These are phyloP conservation scores for Rhododendron griersonianum DNA, from an alignment of 148 eudicot genomes.

Conservation along the genomic window DNA sequence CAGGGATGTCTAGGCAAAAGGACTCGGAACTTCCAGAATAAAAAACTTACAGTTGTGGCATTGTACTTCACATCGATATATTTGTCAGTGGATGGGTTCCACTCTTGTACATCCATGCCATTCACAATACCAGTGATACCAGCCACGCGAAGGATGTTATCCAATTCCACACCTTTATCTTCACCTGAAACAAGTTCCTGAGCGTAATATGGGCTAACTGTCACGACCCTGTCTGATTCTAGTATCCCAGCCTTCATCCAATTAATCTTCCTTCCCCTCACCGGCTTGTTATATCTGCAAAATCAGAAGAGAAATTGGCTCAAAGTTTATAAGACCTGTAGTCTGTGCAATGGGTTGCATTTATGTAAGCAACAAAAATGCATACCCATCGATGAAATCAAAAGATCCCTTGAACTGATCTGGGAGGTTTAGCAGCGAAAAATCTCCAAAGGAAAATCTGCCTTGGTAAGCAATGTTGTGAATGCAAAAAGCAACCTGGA, in stretches of 20 bases:
- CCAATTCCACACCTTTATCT: conserved; percentile 77
- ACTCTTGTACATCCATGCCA: conserved; percentile 89
- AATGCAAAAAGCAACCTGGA: conserved; percentile 85
- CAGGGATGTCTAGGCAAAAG: not conserved
- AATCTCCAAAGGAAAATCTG: conserved; percentile 71
- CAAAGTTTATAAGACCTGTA: not conserved
- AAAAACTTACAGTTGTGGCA: conserved; percentile 54
- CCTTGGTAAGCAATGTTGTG: conserved; percentile 99
- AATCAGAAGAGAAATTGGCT: not conserved
- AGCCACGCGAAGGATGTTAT: conserved; percentile 44
- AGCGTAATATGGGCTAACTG: conserved; percentile 95
- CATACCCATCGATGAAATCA: conserved; percentile 86
- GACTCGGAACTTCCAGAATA: not conserved
- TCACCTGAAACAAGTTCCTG: conserved; percentile 56
- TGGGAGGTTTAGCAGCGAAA: conserved; percentile 63
- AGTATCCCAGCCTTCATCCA: conserved; percentile 96
- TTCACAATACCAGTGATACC: conserved; percentile 67
- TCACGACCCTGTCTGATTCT: conserved; percentile 62
- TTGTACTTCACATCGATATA: conserved; percentile 57
- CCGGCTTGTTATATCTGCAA: conserved; percentile 66
- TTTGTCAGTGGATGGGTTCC: conserved; percentile 86
- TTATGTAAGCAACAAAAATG: not conserved
- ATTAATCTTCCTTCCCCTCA: conserved; percentile 83
- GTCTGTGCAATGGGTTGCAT: not conserved
- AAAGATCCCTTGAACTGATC: conserved; percentile 66